Evolutionary conservation across 371 early-diverging fungal genomes (phyloP).

Genomic region (Globomyces sp.): DNA sequence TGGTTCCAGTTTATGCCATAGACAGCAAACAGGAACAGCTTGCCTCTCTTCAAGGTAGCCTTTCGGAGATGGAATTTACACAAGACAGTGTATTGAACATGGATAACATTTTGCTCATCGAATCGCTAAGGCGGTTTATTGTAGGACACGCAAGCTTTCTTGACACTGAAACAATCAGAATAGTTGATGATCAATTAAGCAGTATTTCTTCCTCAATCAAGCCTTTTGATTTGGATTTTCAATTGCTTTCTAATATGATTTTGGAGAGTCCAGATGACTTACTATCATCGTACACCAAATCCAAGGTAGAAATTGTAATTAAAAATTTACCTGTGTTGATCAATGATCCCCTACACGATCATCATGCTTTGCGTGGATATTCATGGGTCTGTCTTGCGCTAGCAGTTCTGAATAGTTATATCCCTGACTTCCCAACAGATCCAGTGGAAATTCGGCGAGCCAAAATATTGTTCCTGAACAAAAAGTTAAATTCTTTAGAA

Average conservation of each 20-base stretch:
- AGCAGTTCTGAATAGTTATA: conserved; percentile 63
- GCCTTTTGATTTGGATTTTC: not conserved
- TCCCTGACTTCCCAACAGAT: conserved; percentile 76
- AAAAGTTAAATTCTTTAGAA: conserved; percentile 45
- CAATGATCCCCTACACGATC: not conserved
- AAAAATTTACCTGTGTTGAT: not conserved
- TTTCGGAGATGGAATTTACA: not conserved
- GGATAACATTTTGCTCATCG: not conserved
- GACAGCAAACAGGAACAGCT: conserved; percentile 17
- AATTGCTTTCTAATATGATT: not conserved
- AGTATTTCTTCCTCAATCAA: no score
- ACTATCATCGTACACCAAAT: not conserved
- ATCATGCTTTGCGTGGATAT: conserved; percentile 3
- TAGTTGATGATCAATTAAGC: not conserved
- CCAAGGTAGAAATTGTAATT: not conserved
- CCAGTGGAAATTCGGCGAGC: conserved; percentile 70
- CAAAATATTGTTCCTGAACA: conserved; percentile 55
- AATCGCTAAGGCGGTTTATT: not conserved
- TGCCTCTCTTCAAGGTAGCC: not conserved
- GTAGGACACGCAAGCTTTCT: not conserved
- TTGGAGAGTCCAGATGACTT: not conserved
- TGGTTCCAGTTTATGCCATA: conserved; percentile 15
- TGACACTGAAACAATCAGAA: not conserved
- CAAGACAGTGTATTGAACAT: not conserved
- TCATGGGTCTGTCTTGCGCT: conserved; percentile 33